phyloP scores from a whole-genome alignment of 2,329 filamentous ascomycete species.

The Pseudocercospora macadamiae region DNA sequence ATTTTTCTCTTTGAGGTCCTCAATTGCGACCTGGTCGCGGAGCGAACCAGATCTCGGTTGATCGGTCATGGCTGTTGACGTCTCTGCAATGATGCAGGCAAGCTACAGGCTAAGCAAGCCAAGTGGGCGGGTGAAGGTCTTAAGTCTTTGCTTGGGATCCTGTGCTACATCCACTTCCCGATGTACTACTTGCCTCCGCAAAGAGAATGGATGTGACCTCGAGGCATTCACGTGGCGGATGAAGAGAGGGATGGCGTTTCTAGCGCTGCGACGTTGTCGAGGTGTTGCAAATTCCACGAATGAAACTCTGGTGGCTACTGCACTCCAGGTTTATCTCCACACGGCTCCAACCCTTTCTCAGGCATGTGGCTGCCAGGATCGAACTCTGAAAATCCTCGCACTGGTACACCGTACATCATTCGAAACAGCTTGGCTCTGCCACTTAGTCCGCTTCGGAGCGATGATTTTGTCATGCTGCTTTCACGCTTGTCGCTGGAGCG shows the following conservation, averaged over 20 bases:
- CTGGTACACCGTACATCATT: too few relatives aligned
- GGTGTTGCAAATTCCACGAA: not conserved
- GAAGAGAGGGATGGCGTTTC: not conserved
- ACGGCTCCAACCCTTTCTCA: not conserved
- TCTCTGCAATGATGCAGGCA: not conserved
- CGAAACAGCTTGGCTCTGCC: too few relatives aligned
- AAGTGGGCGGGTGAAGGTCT: not conserved
- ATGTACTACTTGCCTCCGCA: too few relatives aligned
- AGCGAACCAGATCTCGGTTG: not conserved
- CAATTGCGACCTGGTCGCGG: not conserved
- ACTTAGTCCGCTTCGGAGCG: too few relatives aligned
- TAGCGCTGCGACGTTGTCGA: not conserved
- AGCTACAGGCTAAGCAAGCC: not conserved
- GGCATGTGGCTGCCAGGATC: not conserved
- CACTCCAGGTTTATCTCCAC: not conserved
- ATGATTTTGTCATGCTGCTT: too few relatives aligned
- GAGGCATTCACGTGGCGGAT: not conserved
- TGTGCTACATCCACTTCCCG: not conserved
- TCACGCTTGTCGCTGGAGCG: too few relatives aligned
- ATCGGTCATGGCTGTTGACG: not conserved
- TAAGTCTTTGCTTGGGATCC: not conserved
- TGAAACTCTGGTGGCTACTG: not conserved
- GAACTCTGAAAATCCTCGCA: not conserved
- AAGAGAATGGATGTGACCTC: not conserved
- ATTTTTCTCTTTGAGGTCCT: conserved; percentile 50